phyloP scores from a whole-genome alignment of 1,284 basidiomycete species.

The Marasmius tenuissimus region DNA sequence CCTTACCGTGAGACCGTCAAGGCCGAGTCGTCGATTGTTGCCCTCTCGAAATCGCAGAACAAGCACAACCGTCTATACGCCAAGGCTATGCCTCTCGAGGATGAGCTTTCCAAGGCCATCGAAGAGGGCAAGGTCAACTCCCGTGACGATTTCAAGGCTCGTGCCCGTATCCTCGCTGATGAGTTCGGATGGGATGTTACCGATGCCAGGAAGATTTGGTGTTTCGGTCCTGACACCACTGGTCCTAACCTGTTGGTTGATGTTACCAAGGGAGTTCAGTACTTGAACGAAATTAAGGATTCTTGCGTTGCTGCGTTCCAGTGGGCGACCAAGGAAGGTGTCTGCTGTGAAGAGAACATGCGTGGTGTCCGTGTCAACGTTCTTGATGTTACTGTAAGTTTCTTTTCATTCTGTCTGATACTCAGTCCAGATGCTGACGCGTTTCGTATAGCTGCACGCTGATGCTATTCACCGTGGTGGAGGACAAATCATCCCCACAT shows the following conservation, averaged over 20 bases:
- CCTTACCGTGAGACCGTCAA: constrained; percentile 98
- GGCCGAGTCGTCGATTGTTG: constrained; percentile 93
- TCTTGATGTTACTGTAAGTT: constrained; percentile 88
- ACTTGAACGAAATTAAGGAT: constrained; percentile 99
- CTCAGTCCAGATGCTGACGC: constrained; percentile 10
- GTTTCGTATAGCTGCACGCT: constrained; percentile 74
- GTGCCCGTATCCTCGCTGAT: constrained; percentile 95
- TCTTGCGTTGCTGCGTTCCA: constrained; percentile 99
- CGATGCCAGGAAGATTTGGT: constrained; percentile 99
- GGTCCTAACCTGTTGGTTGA: constrained; percentile 98
- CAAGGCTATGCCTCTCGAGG: constrained; percentile 91
- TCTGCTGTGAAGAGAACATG: constrained; percentile 96
- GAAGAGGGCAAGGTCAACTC: constrained; percentile 85
- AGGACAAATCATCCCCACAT: constrained; percentile 96
- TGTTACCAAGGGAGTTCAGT: constrained; percentile 98
- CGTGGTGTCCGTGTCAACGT: constrained; percentile 97
- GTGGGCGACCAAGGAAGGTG: constrained; percentile 99
- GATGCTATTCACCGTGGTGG: constrained; percentile 99
- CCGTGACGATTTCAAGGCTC: constrained; percentile 97
- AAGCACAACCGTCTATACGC: constrained; percentile 99
- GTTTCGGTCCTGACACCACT: constrained; percentile 98
- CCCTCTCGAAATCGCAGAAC: constrained; percentile 99
- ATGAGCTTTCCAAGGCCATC: constrained; percentile 93
- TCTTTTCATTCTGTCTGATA: background rate
- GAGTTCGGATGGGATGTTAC: constrained; percentile 99